Percentiles rank a stretch among this genome's conserved stretches.
Evolutionary conservation across 257 asterid species (phyloP).

Genomic region (Lavandula angustifolia): DNA sequence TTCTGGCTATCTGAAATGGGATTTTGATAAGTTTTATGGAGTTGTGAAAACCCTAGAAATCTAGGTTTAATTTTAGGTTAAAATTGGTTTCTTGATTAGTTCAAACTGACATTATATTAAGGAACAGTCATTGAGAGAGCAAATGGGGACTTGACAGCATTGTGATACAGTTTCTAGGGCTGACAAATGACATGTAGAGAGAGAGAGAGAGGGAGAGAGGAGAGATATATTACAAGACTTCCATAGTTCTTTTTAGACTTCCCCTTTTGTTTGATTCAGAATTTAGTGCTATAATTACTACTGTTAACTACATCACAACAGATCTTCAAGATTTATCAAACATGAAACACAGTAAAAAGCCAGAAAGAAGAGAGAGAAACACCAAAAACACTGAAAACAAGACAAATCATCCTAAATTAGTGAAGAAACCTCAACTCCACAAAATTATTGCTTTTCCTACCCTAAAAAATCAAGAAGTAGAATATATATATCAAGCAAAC

Average conservation of each 20-base stretch:
- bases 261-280: constrained; percentile 25
- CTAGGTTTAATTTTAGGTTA: constrained; percentile 31
- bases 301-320: constrained; percentile 31
- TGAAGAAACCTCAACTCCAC: no score
- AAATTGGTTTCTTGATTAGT: constrained; percentile 6
- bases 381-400: constrained; percentile 31
- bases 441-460: no score
- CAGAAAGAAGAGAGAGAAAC: constrained; percentile 25
- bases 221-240: constrained; percentile 27
- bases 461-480: neutral
- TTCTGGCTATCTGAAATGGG: neutral
- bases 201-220: constrained; percentile 34
- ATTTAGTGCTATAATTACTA: neutral
- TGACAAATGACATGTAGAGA: constrained; percentile 51
- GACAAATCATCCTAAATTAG: constrained; percentile 38
- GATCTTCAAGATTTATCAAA: constrained; percentile 44
- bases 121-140: constrained; percentile 46
- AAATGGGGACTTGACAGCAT: constrained; percentile 56
- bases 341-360: neutral
- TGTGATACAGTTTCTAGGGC: constrained; percentile 37
- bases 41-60: constrained; percentile 57
- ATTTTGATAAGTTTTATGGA: neutral
- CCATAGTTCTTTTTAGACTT: constrained; percentile 26
- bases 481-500: neutral
- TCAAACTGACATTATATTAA: constrained; percentile 44